Evolutionary conservation across 345 rosid species (phyloP).

Genomic region (Gossypium mustelinum): DNA sequence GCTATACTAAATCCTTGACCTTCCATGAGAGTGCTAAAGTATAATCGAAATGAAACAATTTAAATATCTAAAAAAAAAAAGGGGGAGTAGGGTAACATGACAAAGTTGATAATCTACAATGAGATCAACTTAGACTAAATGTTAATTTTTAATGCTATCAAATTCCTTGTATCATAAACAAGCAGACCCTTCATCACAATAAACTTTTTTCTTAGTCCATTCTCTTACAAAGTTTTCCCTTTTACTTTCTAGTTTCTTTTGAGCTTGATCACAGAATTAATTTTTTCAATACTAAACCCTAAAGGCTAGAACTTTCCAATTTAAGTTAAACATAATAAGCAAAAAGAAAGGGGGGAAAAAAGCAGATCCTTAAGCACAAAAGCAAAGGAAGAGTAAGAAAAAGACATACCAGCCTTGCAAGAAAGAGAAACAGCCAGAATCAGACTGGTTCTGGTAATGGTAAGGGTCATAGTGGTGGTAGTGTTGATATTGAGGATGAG

Average conservation of each 20-base stretch:
- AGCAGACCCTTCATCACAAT: not conserved
- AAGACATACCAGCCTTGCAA: slow-evolving; percentile 64
- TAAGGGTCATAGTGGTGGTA: slow-evolving; percentile 47
- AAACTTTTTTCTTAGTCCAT: not conserved
- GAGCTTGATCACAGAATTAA: too few species aligned
- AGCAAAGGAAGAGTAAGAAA: not conserved
- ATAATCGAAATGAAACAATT: not conserved
- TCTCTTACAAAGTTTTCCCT: not conserved
- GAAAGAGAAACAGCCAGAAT: slow-evolving; percentile 49
- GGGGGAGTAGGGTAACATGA: not conserved
- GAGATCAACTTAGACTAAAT: too few species aligned
- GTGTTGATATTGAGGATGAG: slow-evolving; percentile 37
- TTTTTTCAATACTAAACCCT: not conserved
- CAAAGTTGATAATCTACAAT: not conserved
- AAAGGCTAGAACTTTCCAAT: not conserved
- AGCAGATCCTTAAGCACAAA: not conserved
- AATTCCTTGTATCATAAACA: not conserved
- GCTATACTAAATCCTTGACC: not conserved
- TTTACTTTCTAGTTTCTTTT: too few species aligned
- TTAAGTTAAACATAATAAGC: not conserved
- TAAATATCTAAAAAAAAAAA: not conserved
- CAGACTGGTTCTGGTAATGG: slow-evolving; percentile 43
- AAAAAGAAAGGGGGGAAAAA: not conserved
- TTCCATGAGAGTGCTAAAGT: not conserved
- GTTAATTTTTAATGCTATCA: too few species aligned